These are phyloP conservation scores for Senna siamea DNA, from an alignment of 306 rosid genomes.

Conservation along the genomic window DNA sequence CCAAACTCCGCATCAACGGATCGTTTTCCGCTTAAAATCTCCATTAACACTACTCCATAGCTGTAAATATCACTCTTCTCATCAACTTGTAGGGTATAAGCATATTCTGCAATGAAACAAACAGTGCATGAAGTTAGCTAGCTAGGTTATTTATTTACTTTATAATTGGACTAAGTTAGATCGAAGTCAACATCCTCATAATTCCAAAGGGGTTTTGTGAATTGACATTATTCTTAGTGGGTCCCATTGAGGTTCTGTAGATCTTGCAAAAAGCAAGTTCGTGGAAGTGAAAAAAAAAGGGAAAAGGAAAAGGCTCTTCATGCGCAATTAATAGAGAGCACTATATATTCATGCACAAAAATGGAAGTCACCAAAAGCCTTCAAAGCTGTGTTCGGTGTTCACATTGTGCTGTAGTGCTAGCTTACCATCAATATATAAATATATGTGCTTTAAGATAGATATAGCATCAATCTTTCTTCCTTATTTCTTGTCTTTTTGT, in stretches of 20 bases:
- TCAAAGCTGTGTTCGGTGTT: constrained; percentile 3
- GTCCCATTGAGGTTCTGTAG: constrained; percentile 34
- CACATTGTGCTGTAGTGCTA: too few relatives aligned
- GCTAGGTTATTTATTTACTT: neutral
- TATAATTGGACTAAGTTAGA: neutral
- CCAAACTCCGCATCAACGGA: constrained; percentile 79
- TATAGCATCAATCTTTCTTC: neutral
- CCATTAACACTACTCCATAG: constrained; percentile 85
- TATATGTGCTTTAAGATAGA: neutral
- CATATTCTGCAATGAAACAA: constrained; percentile 76
- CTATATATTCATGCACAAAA: constrained; percentile 2
- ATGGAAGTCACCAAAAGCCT: constrained; percentile 11
- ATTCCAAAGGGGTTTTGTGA: constrained; percentile 41
- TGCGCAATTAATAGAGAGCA: constrained; percentile 39
- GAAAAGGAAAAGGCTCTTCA: constrained; percentile 32
- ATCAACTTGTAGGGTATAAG: constrained; percentile 89
- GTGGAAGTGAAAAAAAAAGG: constrained; percentile 40
- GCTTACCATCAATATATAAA: too few relatives aligned
- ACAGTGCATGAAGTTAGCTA: too few relatives aligned
- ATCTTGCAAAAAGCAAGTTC: constrained; percentile 24
- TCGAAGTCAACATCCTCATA: constrained; percentile 49
- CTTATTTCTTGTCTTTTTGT: neutral
- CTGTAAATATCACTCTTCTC: constrained; percentile 96
- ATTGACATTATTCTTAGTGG: constrained; percentile 43
- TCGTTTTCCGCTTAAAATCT: constrained; percentile 72